Base-by-base conservation (phyloP, 352 stramenopile species). In the Blastocystis sp. region DNA sequence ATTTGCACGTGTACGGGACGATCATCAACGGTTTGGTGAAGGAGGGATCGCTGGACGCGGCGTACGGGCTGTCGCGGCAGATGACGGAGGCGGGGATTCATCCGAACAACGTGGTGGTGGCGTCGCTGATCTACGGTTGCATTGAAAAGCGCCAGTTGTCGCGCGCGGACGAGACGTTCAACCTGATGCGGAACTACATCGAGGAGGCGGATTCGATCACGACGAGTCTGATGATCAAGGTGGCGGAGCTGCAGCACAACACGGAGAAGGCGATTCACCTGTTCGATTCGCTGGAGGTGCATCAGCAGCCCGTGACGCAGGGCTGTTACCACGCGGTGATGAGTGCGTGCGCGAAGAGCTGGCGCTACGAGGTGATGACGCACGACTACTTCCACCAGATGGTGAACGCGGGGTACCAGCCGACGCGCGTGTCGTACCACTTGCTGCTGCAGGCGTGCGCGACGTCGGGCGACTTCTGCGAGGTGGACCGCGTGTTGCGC, bases 161-260 rank as follows among this genome's bases (percentile, higher is more conserved):
- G 31, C 60, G 79, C 26, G 63, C 66, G 6, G 26, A 79, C 29
- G 79, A 89, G 66, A 79, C 66, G 13, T 89, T 79, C 39, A 50
- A 89, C 37, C 60, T 89, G 41, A 80, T 89, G 79, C 62, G 66
- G 12, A 89, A 77, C 33, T 89, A 89, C 55, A 77, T 89, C 41
- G 79, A 79, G 50, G 79, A 89, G 60, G 31, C 79, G 31, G 79
- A 89, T 51, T 45, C 66, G 16, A 89, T 89, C 60, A 89, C 51
- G 3, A 35, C 70, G 13, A 26, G 39, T 12, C 63, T 89, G 1
- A 89, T 89, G 79, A 89, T 89, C 41, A 89, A 89, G 65, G 79
- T 89, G 55, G 29, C 37, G 21, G 66, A 79, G 51, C 35, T 79
- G 35, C 13, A 77, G 37, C 62, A 89, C 66, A 61, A 65, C 39